Percentiles rank a stretch among this genome's conserved stretches.
Conservation (phyloP, 2,329 filamentous ascomycete species). For the Fusarium sororula region DNA sequence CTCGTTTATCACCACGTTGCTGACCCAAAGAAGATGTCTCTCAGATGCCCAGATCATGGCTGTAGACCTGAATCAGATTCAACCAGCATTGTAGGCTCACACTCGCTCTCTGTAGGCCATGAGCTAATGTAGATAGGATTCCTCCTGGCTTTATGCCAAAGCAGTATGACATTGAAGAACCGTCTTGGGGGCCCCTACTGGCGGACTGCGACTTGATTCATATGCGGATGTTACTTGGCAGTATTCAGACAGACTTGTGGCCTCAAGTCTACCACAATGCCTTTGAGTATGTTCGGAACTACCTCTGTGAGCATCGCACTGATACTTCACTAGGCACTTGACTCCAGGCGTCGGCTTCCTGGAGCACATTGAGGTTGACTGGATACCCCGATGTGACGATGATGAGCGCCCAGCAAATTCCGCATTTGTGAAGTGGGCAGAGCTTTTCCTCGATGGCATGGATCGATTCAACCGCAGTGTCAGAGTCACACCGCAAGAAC, state of each 20-base stretch:
- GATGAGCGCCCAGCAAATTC: constrained; percentile 66
- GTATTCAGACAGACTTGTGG: constrained; percentile 75
- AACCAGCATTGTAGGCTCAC: constrained; percentile 49
- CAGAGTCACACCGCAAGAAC: constrained; percentile 62
- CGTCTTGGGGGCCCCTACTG: constrained; percentile 62
- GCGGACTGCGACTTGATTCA: constrained; percentile 82
- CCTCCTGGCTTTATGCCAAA: constrained; percentile 65
- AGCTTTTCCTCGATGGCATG: constrained; percentile 74
- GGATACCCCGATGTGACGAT: constrained; percentile 77
- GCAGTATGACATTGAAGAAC: constrained; percentile 80
- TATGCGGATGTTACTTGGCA: constrained; percentile 80
- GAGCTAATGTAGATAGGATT: constrained; percentile 62
- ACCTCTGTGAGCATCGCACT: constrained; percentile 1
- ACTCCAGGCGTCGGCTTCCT: constrained; percentile 78
- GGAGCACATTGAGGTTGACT: constrained; percentile 92
- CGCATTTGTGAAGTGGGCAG: constrained; percentile 73
- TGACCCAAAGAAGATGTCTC: constrained; percentile 29
- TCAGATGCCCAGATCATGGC: constrained; percentile 47
- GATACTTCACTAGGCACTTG: constrained; percentile 67
- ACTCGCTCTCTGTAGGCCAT: neutral
- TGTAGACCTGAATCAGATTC: constrained; percentile 53
- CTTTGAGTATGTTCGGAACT: constrained; percentile 62
- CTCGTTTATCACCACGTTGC: neutral
- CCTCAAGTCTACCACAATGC: constrained; percentile 75
- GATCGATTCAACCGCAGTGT: constrained; percentile 71